Evolutionary conservation across 2,329 filamentous ascomycete genomes (phyloP).

Genomic region (Fusarium torulosum): DNA sequence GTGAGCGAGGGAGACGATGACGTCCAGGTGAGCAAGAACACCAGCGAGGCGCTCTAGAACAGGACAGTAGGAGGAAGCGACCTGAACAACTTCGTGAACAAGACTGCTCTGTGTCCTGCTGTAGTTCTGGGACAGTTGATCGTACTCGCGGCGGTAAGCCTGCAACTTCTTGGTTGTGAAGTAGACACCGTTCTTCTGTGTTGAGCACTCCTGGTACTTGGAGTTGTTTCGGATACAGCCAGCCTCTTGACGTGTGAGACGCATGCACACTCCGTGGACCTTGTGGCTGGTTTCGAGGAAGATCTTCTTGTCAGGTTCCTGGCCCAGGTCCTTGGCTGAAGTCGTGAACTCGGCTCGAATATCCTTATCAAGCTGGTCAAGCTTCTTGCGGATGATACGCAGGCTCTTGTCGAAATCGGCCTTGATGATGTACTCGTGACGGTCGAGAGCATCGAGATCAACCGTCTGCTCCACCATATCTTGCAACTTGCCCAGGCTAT

Average conservation of each 20-base stretch:
- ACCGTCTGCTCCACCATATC: conserved; percentile 99
- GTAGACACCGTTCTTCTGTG: conserved; percentile 98
- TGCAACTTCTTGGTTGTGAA: conserved; percentile 91
- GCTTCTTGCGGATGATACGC: conserved; percentile 87
- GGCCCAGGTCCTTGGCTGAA: conserved; percentile 83
- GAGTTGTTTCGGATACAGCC: conserved; percentile 93
- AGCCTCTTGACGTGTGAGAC: conserved; percentile 90
- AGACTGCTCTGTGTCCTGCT: conserved; percentile 93
- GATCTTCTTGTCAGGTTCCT: conserved; percentile 98
- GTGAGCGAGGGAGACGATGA: conserved; percentile 94
- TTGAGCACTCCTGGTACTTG: conserved; percentile 93
- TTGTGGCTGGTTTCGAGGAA: conserved; percentile 93
- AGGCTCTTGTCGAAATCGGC: conserved; percentile 95
- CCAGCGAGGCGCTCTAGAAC: conserved; percentile 90
- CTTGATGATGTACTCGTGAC: conserved; percentile 99
- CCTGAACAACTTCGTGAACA: conserved; percentile 90
- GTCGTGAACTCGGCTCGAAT: conserved; percentile 86
- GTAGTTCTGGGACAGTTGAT: conserved; percentile 94
- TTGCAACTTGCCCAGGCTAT: conserved; percentile 85
- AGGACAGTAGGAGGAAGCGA: conserved; percentile 94
- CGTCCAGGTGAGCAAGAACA: conserved; percentile 92
- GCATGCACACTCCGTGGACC: conserved; percentile 96
- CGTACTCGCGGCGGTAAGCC: conserved; percentile 86
- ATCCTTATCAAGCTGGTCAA: conserved; percentile 84
- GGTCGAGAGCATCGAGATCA: conserved; percentile 92